Base-by-base conservation (phyloP, 1,284 basidiomycete genomes). In the Tremellales sp. region DNA sequence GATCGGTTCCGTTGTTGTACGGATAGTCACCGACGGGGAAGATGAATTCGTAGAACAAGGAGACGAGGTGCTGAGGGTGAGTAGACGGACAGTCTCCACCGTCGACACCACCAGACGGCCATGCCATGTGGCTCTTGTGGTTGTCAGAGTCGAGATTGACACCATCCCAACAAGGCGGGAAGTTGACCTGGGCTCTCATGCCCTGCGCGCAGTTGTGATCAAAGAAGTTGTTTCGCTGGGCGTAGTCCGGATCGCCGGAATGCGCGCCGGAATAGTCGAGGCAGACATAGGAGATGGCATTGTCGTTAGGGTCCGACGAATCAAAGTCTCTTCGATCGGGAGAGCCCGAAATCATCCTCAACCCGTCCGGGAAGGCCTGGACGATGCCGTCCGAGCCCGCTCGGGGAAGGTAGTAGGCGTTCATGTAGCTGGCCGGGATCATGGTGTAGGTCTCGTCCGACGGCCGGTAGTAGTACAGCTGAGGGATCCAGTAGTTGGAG, bases 151-250 rank as follows among this genome's bases (percentile, higher is more conserved):
- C 72, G 45, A 75, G 63, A 53, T 75, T 68, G 34, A 66, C 57
- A 24, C 76, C 75, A 45, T 76, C 73, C 76, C 76, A 77, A 56
- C 74, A 76, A 10, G 65, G 63, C 10, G 63, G 58, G 50, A 75
- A 74, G 51, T 66, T 60, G 41, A 74, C 64, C 51, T 74, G 73
- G 19, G 70, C 65, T 35, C 74, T 59, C 58, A 75, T 64, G 35
- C 71, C 72, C 25, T 64, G 53, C 12, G 71, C 65, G 53, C 68
- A 71, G 47, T 64, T 64, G 50, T 66, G 66, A 25, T 58, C 50
- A 58, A 69, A 68, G 57, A 71, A 68, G 47, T 39, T 57, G 56
- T 68, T 66, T 28, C 68, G 46, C 55, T 70, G 58, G 43, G 54
- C 60, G 60, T 62, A 69, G 14, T 45, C 60, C 21, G 61, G 48